phyloP scores from a whole-genome alignment of 2,329 filamentous ascomycete genomes.

The Dactylonectria macrodidyma region DNA sequence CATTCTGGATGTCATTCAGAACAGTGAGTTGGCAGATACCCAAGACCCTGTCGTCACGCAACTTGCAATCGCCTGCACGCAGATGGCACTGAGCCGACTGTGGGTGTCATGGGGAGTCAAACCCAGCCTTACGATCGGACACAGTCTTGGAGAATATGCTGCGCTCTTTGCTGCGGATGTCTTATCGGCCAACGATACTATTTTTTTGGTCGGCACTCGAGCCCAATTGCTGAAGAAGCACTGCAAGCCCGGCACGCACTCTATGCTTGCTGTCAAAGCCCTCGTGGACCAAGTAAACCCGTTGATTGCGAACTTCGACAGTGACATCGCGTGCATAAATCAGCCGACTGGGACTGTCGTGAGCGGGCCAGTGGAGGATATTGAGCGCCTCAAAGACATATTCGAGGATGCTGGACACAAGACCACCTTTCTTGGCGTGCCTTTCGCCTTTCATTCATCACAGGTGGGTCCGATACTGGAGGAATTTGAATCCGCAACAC shows the following conservation, averaged over 20 bases:
- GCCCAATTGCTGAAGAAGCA: constrained; percentile 68
- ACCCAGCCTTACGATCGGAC: constrained; percentile 60
- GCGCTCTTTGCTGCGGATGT: constrained; percentile 73
- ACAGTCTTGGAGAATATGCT: constrained; percentile 74
- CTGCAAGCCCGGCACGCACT: constrained; percentile 60
- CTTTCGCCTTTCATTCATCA: constrained; percentile 69
- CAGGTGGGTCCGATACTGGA: constrained; percentile 70
- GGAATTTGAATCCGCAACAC: constrained; percentile 67
- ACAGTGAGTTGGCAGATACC: constrained; percentile 44
- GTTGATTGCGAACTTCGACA: constrained; percentile 52
- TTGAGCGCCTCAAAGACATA: constrained; percentile 59
- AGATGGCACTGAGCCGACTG: constrained; percentile 59
- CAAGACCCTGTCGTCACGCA: constrained; percentile 50
- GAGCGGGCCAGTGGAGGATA: constrained; percentile 59
- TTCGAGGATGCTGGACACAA: constrained; percentile 56
- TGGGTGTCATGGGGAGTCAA: constrained; percentile 53
- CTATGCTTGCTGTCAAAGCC: constrained; percentile 48
- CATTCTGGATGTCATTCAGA: constrained; percentile 61
- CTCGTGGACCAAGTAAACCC: constrained; percentile 10
- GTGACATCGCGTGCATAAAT: constrained; percentile 81
- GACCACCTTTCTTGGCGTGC: constrained; percentile 63
- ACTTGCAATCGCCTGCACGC: constrained; percentile 55
- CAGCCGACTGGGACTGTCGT: constrained; percentile 82
- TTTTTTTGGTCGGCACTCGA: constrained; percentile 73
- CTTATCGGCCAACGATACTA: constrained; percentile 70